Conservation (phyloP, 2,329 filamentous ascomycete genomes). For the Verticillium nubilum region DNA sequence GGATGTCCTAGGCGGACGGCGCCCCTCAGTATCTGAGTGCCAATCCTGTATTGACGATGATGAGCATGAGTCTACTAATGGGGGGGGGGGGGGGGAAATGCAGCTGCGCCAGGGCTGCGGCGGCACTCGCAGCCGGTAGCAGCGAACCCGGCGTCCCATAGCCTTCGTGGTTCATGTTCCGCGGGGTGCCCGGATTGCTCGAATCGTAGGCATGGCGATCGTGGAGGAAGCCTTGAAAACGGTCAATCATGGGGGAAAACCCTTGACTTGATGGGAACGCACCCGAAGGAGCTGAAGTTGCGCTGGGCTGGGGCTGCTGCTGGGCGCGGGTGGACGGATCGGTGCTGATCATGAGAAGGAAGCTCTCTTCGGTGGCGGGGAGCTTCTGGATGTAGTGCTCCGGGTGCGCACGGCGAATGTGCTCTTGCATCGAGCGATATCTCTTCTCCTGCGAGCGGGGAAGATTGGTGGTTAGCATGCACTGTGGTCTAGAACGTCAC, state of each 20-base stretch:
- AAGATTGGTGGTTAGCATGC: constrained; percentile 16
- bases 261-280: constrained; percentile 13
- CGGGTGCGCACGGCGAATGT: constrained; percentile 93
- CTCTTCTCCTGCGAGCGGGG: constrained; percentile 68
- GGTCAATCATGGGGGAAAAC: constrained; percentile 15
- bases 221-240: constrained; percentile 44
- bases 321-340: constrained; percentile 69
- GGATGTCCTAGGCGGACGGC: constrained; percentile 57
- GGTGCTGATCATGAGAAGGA: constrained; percentile 91
- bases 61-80: constrained; percentile 8
- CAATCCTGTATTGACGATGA: constrained; percentile 48
- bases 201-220: constrained; percentile 63
- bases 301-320: constrained; percentile 20
- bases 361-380: constrained; percentile 96
- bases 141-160: constrained; percentile 43
- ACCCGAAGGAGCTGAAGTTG: constrained; percentile 14
- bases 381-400: constrained; percentile 98
- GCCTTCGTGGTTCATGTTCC: constrained; percentile 63
- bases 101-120: constrained; percentile 81
- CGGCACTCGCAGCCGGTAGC: constrained; percentile 68
- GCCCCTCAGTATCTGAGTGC: constrained; percentile 65
- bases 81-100: constrained; percentile 21
- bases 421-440: constrained; percentile 98
- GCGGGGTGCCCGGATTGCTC: constrained; percentile 62
- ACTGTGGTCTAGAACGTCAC: not conserved